Evolutionary conservation across 306 rosid species (phyloP), one percentile per base, ranked within the genome.

Genomic region (Vigna radiata): DNA sequence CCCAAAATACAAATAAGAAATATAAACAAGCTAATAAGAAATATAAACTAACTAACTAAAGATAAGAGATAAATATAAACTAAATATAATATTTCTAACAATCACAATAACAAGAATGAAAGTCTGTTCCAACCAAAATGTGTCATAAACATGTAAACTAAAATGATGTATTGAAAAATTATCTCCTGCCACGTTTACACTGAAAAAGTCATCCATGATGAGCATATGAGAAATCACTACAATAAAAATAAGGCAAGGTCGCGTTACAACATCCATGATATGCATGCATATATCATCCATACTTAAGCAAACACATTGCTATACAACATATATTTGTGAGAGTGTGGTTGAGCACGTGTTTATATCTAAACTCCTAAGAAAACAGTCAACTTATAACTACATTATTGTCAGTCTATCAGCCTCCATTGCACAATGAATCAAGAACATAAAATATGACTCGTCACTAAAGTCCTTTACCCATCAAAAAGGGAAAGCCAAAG

Each of bases 281-380:
- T 56, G 36, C 27, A 19, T 5, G 11, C 48, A 63, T 8, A 79
- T 76, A 63, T 2, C 16, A 17, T 7, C 55, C 64, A 31, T 44
- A 21, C n/a, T 3, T 16, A 50, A 73, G 36, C 63, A 29, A 41
- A 41, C 29, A 73, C 14, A 43, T 67, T n/a, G 37, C 8, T 53
- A 23, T 33, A 50, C 63, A 36, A 12, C 74, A 49, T 43, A 15
- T 18, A 33, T 59, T 48, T 61, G 53, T 14, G 31, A 29, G 17
- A 4, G 60, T 43, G 43, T 23, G 23, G 27, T 5, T 54, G 14
- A 17, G 69, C 50, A 29, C 23, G 9, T 21, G 14, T 31, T 48
- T 56, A 58, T 56, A 77, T 54, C 75, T 73, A 64, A 82, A 68
- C 56, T 63, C 60, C 72, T 56, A 21, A 65, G 39, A 68, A 82